Percentiles rank a stretch among this genome's conserved stretches.
phyloP scores from a whole-genome alignment of 306 rosid species.

The Glycyrrhiza uralensis region DNA sequence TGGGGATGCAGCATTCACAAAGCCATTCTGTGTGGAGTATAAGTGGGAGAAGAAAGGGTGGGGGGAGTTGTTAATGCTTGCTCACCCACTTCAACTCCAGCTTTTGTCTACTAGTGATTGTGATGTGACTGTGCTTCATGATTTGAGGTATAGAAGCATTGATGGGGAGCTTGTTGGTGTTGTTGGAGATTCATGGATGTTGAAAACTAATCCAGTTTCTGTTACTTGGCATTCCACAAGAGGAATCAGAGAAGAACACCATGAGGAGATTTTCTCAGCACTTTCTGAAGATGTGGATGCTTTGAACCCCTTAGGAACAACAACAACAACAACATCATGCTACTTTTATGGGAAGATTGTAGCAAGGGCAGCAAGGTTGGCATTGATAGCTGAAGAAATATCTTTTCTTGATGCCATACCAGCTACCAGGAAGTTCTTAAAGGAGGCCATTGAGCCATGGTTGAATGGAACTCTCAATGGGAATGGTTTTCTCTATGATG shows the following conservation, averaged over 20 bases:
- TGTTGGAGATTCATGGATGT: conserved; percentile 75
- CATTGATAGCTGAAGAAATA: conserved; percentile 83
- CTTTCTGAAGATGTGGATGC: conserved; percentile 58
- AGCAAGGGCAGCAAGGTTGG: conserved; percentile 84
- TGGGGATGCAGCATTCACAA: conserved; percentile 51
- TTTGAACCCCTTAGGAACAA: conserved; percentile 31
- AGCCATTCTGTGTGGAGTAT: conserved; percentile 59
- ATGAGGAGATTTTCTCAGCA: conserved; percentile 51
- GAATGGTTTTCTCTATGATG: conserved; percentile 75
- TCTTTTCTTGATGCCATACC: conserved; percentile 49
- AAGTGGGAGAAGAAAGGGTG: conserved; percentile 69
- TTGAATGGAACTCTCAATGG: conserved; percentile 61
- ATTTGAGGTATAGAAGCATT: conserved; percentile 65
- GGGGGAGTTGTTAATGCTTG: conserved; percentile 79
- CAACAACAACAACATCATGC: conserved; percentile 52
- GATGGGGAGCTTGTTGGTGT: conserved; percentile 91
- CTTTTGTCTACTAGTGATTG: conserved; percentile 38
- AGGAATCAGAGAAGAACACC: conserved; percentile 53
- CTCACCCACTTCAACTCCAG: conserved; percentile 82
- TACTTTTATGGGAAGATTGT: conserved; percentile 68
- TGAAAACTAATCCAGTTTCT: conserved; percentile 58
- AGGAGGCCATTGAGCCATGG: conserved; percentile 76
- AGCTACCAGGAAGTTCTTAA: conserved; percentile 45
- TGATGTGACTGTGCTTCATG: conserved; percentile 45
- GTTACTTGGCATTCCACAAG: conserved; percentile 72